Evolutionary conservation across 306 rosid genomes (phyloP).

Genomic region (Echinosophora koreensis): DNA sequence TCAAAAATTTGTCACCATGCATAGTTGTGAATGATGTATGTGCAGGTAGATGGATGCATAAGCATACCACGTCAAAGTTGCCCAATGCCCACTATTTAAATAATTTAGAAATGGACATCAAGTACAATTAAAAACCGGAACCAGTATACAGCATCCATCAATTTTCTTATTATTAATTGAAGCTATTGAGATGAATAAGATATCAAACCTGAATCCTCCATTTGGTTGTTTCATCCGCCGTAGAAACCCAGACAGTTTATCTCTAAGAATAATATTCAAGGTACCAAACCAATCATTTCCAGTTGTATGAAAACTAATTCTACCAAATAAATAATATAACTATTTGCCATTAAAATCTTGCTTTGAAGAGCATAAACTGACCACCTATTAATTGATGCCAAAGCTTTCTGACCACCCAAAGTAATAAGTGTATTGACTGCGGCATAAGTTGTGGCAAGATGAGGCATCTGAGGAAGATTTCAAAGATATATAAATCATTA

Average conservation of each 20-base stretch:
- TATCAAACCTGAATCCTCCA: conserved; percentile 87
- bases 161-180: conserved; percentile 28
- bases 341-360: background rate
- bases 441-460: conserved; percentile 97
- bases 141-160: background rate
- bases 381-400: conserved; percentile 93
- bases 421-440: conserved; percentile 89
- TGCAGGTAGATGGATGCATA: background rate
- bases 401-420: conserved; percentile 74
- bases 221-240: conserved; percentile 78
- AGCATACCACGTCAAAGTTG: conserved; percentile 20
- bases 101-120: background rate
- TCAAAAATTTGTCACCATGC: background rate
- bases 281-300: conserved; percentile 44
- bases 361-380: conserved; percentile 56
- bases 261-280: conserved; percentile 58
- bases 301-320: conserved; percentile 23
- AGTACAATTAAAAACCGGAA: conserved; percentile 1
- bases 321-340: conserved; percentile 18
- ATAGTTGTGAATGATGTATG: conserved; percentile 4
- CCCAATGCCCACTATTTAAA: background rate
- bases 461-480: conserved; percentile 78
- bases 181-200: conserved; percentile 37
- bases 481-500: conserved; percentile 34
- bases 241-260: conserved; percentile 67